Base-by-base conservation (phyloP, 2,329 filamentous ascomycete species). In the Nothomitra cinnamomea region DNA sequence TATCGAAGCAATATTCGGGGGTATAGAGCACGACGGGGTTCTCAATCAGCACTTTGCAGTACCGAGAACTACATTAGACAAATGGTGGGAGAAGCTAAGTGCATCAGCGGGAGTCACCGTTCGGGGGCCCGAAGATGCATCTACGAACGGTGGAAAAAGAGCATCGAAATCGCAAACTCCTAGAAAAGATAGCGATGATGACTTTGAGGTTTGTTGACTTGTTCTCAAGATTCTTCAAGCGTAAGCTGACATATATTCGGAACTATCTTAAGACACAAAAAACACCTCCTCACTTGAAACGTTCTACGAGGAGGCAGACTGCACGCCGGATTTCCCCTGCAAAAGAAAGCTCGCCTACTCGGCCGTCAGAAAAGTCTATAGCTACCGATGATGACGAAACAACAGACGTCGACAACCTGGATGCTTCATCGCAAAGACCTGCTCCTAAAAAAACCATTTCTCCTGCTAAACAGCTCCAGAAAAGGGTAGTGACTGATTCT, bases 171-270 rank as follows among this genome's bases (percentile, higher is more conserved):
- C 28, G 5, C 2, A 56, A 61, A 41, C 53, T 51, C 24, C 59
- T 62, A 40, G 58, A 56, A 15, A 58, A 28, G 64, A 61, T 24
- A 65, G 64, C 21, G 63, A 64, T 21, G 65, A 64, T 55, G 66
- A 67, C 52, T 66, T 70, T 53, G 61, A 69, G 62, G 67, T 69
- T 62, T 51, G 60, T 57, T 38, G 21, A 48, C n/a, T 48, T 12
- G 1, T n/a, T 17, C 40, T 10, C 15, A 15, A 24, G 12, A 24
- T 42, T 10, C 6, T 25, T 2, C 22, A 28, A 15, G 22, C 21
- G 15, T 17, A 28, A 15, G 15, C 43, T 48, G n/a, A 48, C 43
- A 25, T 48, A 28, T 2, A 6, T 19, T 24, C 22, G 28, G 6
- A 25, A 48, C 28, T 10, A 19, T 25, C 28, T 28, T 25, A 28